Conservation (phyloP, 2,329 filamentous ascomycete species). For the Dactylellina leptospora region DNA sequence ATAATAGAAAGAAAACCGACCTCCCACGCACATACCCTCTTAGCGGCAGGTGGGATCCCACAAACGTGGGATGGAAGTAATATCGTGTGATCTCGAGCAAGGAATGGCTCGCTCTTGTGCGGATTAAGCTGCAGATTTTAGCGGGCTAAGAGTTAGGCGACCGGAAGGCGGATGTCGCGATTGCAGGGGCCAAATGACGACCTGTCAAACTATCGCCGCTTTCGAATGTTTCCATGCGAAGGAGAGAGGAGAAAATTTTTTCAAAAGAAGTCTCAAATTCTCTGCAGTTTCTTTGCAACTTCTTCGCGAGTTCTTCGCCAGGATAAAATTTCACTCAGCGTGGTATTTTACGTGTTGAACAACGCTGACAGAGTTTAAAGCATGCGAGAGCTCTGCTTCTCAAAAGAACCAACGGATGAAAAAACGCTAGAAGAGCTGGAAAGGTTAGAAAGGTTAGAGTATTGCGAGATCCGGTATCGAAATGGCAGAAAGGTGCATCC, state of each 20-base stretch:
- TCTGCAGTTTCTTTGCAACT: no score
- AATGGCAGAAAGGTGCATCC: background rate
- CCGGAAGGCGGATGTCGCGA: constrained; percentile 48
- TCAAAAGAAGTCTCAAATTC: no score
- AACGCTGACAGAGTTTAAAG: no score
- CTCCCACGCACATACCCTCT: constrained; percentile 3
- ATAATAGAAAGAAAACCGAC: constrained; percentile 28
- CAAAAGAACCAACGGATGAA: no score
- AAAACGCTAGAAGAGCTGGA: background rate
- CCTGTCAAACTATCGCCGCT: constrained; percentile 36
- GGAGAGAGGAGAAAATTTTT: no score
- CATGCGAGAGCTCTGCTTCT: no score
- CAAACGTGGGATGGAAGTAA: constrained; percentile 25
- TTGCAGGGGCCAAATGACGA: constrained; percentile 42
- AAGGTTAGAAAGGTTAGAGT: background rate
- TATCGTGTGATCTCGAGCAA: constrained; percentile 16
- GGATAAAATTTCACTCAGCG: background rate
- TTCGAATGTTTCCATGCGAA: constrained; percentile 11
- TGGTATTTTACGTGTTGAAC: background rate
- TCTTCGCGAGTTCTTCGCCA: no score
- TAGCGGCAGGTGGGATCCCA: constrained; percentile 29
- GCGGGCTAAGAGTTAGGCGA: constrained; percentile 22
- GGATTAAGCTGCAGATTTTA: constrained; percentile 7
- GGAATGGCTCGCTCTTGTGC: no score
- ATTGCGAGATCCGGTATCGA: background rate